Percentiles rank a stretch among this genome's conserved stretches.
phyloP scores from a whole-genome alignment of 1,139 yeast species.

The Geotrichum restrictum region DNA sequence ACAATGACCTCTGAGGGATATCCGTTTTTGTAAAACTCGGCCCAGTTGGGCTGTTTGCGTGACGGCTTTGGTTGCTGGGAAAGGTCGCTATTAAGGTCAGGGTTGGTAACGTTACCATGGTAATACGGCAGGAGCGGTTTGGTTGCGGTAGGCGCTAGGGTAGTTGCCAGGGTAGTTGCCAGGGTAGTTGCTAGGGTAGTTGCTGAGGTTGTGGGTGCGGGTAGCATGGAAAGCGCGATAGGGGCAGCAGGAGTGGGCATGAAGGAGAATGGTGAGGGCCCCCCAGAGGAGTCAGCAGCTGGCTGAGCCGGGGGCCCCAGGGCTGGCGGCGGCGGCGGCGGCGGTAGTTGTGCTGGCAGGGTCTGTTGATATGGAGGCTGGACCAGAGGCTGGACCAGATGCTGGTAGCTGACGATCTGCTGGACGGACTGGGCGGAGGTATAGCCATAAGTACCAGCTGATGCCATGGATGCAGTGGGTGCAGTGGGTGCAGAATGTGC shows the following conservation, averaged over 20 bases:
- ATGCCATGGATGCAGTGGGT: not conserved
- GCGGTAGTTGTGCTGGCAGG: not conserved
- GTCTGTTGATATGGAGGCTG: not conserved
- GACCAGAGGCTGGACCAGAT: not conserved
- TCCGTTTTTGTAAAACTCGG: conserved; percentile 36
- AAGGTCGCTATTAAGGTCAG: not conserved
- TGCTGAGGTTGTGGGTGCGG: not conserved
- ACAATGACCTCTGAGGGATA: conserved; percentile 38
- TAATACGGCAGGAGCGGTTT: not conserved
- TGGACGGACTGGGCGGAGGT: not conserved
- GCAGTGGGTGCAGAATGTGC: not conserved
- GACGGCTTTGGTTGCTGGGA: not conserved
- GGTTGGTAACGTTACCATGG: conserved; percentile 5
- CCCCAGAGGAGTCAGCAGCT: not conserved
- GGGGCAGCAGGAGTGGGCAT: not conserved
- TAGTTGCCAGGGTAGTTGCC: not conserved
- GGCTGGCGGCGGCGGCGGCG: not conserved
- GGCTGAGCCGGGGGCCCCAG: no score
- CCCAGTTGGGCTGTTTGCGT: conserved; percentile 30
- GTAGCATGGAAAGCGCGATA: not conserved
- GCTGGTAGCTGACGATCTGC: not conserved
- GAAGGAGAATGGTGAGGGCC: not conserved
- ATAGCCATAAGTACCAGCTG: not conserved
- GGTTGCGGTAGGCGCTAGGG: not conserved
- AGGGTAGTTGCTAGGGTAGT: not conserved